Percentiles rank a stretch among this genome's conserved stretches.
Conservation (phyloP, 805 yeast genomes). For the Suhomyces kilbournensis region DNA sequence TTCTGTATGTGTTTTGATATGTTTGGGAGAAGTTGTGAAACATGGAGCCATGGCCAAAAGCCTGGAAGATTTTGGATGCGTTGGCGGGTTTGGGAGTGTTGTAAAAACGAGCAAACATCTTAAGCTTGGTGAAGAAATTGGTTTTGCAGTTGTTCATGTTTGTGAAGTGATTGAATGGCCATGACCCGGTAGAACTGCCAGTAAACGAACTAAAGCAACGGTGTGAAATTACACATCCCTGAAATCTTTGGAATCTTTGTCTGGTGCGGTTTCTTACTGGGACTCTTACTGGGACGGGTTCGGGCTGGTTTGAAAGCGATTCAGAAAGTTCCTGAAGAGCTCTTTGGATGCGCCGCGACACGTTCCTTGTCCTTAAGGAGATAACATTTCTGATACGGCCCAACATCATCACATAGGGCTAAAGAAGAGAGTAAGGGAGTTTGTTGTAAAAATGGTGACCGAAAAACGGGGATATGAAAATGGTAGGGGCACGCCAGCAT, state of each 20-base stretch:
- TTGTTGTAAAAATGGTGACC: background rate
- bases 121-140: slow-evolving; percentile 6
- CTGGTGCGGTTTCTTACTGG: slow-evolving; percentile 6
- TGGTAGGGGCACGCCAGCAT: background rate
- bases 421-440: background rate
- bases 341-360: slow-evolving; percentile 43
- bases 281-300: slow-evolving; percentile 42
- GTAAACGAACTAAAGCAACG: slow-evolving; percentile 4
- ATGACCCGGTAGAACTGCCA: background rate
- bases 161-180: slow-evolving; percentile 8
- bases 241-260: slow-evolving; percentile 1
- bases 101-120: slow-evolving; percentile 13
- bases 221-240: background rate
- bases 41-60: slow-evolving; percentile 14
- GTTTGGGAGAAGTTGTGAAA: slow-evolving; percentile 23
- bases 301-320: slow-evolving; percentile 27
- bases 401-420: background rate
- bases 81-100: slow-evolving; percentile 4
- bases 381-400: slow-evolving; percentile 41
- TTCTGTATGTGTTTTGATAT: slow-evolving; percentile 17
- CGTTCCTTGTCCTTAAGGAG: slow-evolving; percentile 40
- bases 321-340: slow-evolving; percentile 48
- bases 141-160: slow-evolving; percentile 1
- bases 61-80: background rate
- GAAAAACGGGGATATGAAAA: background rate